phyloP scores from a whole-genome alignment of 164 flowering plant species.

The Aristolochia fimbriata region DNA sequence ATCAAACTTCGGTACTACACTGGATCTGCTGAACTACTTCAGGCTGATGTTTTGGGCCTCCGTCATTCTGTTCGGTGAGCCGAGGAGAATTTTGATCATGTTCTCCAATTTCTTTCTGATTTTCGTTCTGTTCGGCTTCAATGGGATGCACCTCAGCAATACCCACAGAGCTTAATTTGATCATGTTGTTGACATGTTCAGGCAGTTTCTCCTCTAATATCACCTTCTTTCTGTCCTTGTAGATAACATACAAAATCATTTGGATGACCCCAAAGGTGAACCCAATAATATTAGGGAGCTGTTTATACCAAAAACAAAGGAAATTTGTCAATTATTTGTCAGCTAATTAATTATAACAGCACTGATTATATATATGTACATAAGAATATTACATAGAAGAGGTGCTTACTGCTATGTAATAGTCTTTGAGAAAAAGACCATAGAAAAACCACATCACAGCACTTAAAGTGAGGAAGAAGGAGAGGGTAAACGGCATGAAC shows the following conservation, averaged over 20 bases:
- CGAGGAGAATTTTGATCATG: neutral
- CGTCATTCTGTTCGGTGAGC: no score
- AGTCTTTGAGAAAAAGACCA: slow-evolving; percentile 47
- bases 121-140: neutral
- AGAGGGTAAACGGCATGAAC: slow-evolving; percentile 64
- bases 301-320: neutral
- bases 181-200: slow-evolving; percentile 14
- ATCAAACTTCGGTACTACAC: no score
- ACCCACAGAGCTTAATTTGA: slow-evolving; percentile 9
- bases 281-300: slow-evolving; percentile 64
- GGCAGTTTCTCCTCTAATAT: slow-evolving; percentile 7
- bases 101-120: neutral
- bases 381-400: no score
- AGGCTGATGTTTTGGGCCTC: no score
- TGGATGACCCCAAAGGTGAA: slow-evolving; percentile 51
- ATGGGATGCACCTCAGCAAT: slow-evolving; percentile 19
- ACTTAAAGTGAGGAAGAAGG: slow-evolving; percentile 52
- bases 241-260: slow-evolving; percentile 45
- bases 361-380: no score
- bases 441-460: slow-evolving; percentile 73
- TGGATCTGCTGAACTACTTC: no score
- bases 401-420: slow-evolving; percentile 43
- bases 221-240: slow-evolving; percentile 7
- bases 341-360: neutral
- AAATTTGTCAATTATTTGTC: neutral